Evolutionary conservation across 1,139 yeast species (phyloP).

Genomic region (Hyphopichia khmerensis): DNA sequence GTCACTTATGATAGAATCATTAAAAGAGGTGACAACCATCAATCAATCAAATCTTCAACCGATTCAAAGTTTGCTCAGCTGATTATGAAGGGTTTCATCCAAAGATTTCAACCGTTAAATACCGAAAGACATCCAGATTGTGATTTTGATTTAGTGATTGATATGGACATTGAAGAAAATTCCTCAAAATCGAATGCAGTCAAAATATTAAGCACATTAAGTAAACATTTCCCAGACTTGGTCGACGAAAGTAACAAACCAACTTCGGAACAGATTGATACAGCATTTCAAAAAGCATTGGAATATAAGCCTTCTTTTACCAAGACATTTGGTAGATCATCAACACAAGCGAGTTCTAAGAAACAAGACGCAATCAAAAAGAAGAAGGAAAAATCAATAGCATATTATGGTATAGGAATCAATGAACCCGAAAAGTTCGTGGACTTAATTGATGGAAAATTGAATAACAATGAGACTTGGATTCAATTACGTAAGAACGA

Average conservation of each 20-base stretch:
- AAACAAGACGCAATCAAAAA: conserved; percentile 12
- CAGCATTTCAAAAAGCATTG: conserved; percentile 51
- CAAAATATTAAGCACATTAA: conserved; percentile 38
- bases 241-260: conserved; percentile 14
- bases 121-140: conserved; percentile 56
- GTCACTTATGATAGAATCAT: conserved; percentile 61
- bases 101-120: conserved; percentile 63
- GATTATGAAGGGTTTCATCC: conserved; percentile 73
- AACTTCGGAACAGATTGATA: conserved; percentile 13
- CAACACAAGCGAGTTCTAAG: conserved; percentile 9
- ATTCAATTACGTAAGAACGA: conserved; percentile 19
- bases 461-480: conserved; percentile 22
- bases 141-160: conserved; percentile 62
- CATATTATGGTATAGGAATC: conserved; percentile 30
- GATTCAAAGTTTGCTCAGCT: conserved; percentile 46
- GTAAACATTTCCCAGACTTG: conserved; percentile 46
- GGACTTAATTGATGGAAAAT: conserved; percentile 6
- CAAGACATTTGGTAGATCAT: conserved; percentile 29
- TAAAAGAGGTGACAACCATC: conserved; percentile 86
- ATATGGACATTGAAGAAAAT: conserved; percentile 45
- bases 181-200: conserved; percentile 58
- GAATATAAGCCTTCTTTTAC: conserved; percentile 49
- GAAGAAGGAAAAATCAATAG: conserved; percentile 9
- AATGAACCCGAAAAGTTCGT: conserved; percentile 7
- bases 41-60: conserved; percentile 61